Base-by-base conservation (phyloP, 805 yeast species). In the Lachancea mirantina region DNA sequence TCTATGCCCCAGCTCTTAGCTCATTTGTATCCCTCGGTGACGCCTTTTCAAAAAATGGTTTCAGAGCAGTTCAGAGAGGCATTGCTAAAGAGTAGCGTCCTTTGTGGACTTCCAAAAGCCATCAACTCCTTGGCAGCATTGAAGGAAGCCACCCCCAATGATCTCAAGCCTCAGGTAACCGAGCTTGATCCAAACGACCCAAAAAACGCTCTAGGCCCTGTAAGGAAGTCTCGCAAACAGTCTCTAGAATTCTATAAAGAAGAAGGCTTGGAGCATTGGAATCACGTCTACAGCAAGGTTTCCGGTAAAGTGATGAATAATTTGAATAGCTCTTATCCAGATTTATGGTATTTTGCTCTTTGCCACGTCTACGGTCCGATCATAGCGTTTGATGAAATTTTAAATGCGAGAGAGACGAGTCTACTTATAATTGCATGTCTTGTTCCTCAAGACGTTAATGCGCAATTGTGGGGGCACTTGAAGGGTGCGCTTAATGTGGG, bases 391-490 rank as follows among this genome's bases (percentile, higher is more conserved):
- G 70, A 76, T 11, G 78, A 67, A 3, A 67, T 84, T 1, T 57
- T 88, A 18, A 50, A 66, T 4, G 76, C 81, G 1, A 67, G 64
- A 41, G 94, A 85, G 42, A 80, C 95, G 1, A 76, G 89, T 19
- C 52, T 84, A 38, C 78, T 84, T 19, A 74, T 88, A 2, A 72
- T 88, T 11, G 78, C 94, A 1, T 70, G 89, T 40, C 66, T 88
- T 43, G 76, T 88, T 8, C 96, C 96, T 1, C 95, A 84, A 52
- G 94, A 88, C 55, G 96, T 88, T 8, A 84, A 83, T 45, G 95
- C 95, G 0, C 96, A 88, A 48, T 65, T 88, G 43, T 83, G 84
- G 57, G 96, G 96, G 0, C 96, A 88, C 52, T 65, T 88, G 40
- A 74, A 70, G 53, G 96, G 96, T 0, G 96, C 95, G 0, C 40